Base-by-base conservation (phyloP, 169 alveolate genomes). In the Plasmodium fragile region DNA sequence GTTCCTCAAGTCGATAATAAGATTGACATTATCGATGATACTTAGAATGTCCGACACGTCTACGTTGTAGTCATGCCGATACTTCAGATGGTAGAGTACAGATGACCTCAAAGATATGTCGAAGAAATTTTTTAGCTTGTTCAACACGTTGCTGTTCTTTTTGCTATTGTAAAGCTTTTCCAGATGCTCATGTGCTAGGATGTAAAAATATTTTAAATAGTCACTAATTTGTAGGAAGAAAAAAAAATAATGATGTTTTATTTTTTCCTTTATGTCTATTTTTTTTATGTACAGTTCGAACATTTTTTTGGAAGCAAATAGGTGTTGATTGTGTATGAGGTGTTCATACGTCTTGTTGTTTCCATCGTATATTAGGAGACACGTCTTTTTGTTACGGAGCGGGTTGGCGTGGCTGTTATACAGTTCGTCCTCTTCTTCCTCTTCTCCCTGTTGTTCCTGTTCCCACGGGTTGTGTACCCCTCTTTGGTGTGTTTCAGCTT, bases 251-350 rank as follows among this genome's bases (percentile, higher is more conserved):
- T 89, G 94, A 89, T 89, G 87, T 49, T 69, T 59, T 39, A 89
- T 78, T 78, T 89, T 89, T 89, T 89, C 94, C 49, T 77, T 89
- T 18, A 89, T 89, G 18, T 89, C 89, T 8, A 89, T 89, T 41
- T 89, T 89, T 89, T 78, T 78, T 41, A 89, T 89, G 18, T 89
- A 89, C 11, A 89, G 49, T 49, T 89, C 94, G 53, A 89, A 89
- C 94, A 89, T 89, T 78, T 89, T 77, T 89, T 89, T 89, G 25
- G 94, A 89, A 59, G 94, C 94, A 89, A 55, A 89, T 78, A 89
- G 71, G 71, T 89, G 94, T 72, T 89, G 94, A 78, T 89, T 89
- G 45, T 89, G 94, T 18, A 89, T 89, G n/a, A 89, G 39, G 32
- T 89, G 72, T 77, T 89, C 90, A 49, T 89, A 89, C n/a, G 72